Conservation (phyloP, 2,329 filamentous ascomycete species). For the Emericellopsis cladophorae region DNA sequence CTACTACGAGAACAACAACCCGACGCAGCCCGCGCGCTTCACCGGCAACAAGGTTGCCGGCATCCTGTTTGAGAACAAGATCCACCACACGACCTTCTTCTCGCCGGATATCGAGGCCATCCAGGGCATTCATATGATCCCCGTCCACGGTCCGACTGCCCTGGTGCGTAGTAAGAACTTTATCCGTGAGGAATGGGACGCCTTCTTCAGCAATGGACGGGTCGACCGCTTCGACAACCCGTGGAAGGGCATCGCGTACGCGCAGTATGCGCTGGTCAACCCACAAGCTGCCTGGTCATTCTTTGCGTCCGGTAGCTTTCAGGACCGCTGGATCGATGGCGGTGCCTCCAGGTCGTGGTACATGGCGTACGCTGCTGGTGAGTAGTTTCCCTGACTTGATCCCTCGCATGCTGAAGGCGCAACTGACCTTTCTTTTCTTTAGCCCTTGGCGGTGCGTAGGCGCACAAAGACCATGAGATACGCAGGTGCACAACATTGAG, state of each 20-base stretch:
- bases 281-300: constrained; percentile 59
- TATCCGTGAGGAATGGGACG: constrained; percentile 70
- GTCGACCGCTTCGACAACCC: constrained; percentile 55
- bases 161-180: constrained; percentile 57
- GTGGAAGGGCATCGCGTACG: constrained; percentile 78
- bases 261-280: constrained; percentile 72
- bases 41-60: constrained; percentile 63
- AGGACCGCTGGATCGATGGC: constrained; percentile 61
- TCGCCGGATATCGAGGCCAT: constrained; percentile 60
- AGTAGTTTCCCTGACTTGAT: too few species aligned
- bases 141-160: constrained; percentile 54
- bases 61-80: constrained; percentile 86
- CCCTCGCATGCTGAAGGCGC: too few species aligned
- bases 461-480: too few species aligned
- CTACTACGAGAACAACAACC: constrained; percentile 56
- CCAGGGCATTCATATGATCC: constrained; percentile 73
- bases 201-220: constrained; percentile 58
- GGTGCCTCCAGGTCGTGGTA: constrained; percentile 82
- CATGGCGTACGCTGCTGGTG: constrained; percentile 55
- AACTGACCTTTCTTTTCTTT: too few species aligned
- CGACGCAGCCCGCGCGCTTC: constrained; percentile 57
- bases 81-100: constrained; percentile 88
- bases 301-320: constrained; percentile 57
- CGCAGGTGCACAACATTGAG: too few species aligned
- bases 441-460: too few species aligned